Base-by-base conservation (phyloP, 495 filamentous ascomycete genomes). In the Penicillium desertorum region DNA sequence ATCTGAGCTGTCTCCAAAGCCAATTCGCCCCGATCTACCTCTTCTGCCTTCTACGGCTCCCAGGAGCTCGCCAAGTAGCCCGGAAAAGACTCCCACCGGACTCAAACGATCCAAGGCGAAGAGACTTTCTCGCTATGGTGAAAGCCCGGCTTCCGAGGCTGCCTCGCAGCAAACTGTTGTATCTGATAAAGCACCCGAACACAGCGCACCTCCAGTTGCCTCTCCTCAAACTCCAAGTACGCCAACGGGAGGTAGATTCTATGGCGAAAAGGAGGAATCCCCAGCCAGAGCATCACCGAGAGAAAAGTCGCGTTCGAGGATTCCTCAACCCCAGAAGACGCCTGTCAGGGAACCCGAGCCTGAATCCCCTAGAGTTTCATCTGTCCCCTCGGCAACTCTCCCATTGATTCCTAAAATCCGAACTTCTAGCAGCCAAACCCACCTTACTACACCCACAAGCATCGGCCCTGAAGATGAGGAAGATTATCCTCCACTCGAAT, bases 401-500 rank as follows among this genome's bases (percentile, higher is more conserved):
- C 85, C 84, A 16, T 72, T 69, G 20, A 84, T 87, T 20, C 81
- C 76, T 16, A 86, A 84, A 60, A 68, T 84, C 17, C 69, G 85
- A 17, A 70, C 67, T 36, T 57, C 69, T 20, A 76, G 72, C 56
- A 79, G 68, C 43, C 65, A 71, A 56, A 73, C 69, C 27, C 71
- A 75, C 45, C 30, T 76, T 37, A 67, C 72, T 16, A 54, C 61
- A 25, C 61, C 62, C 1, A 58, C 51, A 14, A 62, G 39, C 22
- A 9, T 47, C 8, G 59, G 48, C 4, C 27, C n/a, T 5, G 64
- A 65, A 11, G 70, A 76, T 42, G 67, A 77, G 45, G 71, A 79
- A 17, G 74, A 76, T 49, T 71, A 74, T 44, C 58, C 67, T 46
- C 64, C 62, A 9, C 53, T 71, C 17, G 66, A 75, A 8, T 66